phyloP scores from a whole-genome alignment of 345 rosid species.

The Eucalyptus albens region DNA sequence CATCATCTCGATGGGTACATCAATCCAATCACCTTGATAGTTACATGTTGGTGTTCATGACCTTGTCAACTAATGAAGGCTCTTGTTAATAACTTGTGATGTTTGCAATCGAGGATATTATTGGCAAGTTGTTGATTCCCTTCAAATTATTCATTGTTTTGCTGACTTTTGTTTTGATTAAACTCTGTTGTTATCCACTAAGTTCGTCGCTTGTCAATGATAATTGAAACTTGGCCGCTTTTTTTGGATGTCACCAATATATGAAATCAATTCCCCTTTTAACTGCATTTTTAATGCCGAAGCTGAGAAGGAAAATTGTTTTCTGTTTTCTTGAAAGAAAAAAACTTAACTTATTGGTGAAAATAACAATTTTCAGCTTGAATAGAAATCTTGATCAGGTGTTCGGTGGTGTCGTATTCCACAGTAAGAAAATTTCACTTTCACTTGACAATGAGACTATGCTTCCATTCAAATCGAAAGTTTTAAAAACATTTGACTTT shows the following conservation, averaged over 20 bases:
- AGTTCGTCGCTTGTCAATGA: neutral
- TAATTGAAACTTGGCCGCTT: neutral
- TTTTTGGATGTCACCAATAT: neutral
- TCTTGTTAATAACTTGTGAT: neutral
- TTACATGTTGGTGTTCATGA: neutral
- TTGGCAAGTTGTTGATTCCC: neutral
- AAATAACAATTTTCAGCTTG: neutral
- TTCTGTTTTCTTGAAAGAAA: neutral
- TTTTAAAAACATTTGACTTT: neutral
- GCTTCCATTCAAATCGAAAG: neutral
- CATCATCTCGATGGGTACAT: neutral
- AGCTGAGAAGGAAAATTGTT: neutral
- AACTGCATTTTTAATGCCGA: neutral
- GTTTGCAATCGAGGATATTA: neutral
- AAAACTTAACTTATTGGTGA: neutral
- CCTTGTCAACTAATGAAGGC: neutral
- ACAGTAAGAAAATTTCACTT: neutral
- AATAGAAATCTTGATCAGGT: neutral
- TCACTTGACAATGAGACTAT: neutral
- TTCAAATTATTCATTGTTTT: neutral
- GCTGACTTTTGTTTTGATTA: neutral
- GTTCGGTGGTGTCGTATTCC: neutral
- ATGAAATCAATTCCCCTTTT: neutral
- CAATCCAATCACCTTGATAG: too few species aligned
- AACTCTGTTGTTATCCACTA: neutral